These are phyloP conservation scores for Gigaspora rosea DNA, from an alignment of 192 early-diverging fungal species.

Conservation along the genomic window DNA sequence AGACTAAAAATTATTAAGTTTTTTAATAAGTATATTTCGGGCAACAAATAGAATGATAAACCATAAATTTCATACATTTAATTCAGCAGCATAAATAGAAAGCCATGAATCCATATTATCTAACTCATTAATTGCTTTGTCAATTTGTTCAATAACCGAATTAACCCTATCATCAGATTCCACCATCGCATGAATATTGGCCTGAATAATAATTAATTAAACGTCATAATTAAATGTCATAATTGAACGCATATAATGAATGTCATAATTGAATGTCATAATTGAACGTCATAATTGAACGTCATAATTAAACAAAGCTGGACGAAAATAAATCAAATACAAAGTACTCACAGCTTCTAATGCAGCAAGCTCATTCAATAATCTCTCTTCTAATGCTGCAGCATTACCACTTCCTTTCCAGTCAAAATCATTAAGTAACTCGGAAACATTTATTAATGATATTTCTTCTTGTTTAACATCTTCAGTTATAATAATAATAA, in stretches of 20 bases:
- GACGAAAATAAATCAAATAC: neutral
- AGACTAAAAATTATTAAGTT: slow-evolving; percentile 49
- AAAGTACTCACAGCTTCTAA: slow-evolving; percentile 69
- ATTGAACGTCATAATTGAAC: too few species aligned
- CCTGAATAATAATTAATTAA: slow-evolving; percentile 41
- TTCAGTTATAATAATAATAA: slow-evolving; percentile 27
- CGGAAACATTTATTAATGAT: slow-evolving; percentile 74
- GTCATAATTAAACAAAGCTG: neutral
- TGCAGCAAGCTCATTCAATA: slow-evolving; percentile 82
- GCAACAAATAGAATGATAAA: slow-evolving; percentile 7
- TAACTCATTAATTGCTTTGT: slow-evolving; percentile 77
- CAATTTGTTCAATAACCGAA: slow-evolving; percentile 78
- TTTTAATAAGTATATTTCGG: neutral
- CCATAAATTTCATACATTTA: slow-evolving; percentile 65
- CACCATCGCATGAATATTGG: slow-evolving; percentile 95
- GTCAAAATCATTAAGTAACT: slow-evolving; percentile 81
- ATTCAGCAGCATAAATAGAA: slow-evolving; percentile 76
- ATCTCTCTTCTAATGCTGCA: slow-evolving; percentile 79
- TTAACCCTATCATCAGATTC: slow-evolving; percentile 87
- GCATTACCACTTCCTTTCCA: slow-evolving; percentile 89
- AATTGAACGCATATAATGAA: too few species aligned
- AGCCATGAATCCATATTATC: slow-evolving; percentile 90
- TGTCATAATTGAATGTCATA: neutral
- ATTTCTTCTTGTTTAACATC: slow-evolving; percentile 55
- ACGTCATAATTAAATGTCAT: neutral